A percentile compares a stretch with the other conserved stretches of the same genome.
These are phyloP conservation scores for Acanthamoeba healyi DNA, from an alignment of 208 protist genomes.

Conservation along the genomic window DNA sequence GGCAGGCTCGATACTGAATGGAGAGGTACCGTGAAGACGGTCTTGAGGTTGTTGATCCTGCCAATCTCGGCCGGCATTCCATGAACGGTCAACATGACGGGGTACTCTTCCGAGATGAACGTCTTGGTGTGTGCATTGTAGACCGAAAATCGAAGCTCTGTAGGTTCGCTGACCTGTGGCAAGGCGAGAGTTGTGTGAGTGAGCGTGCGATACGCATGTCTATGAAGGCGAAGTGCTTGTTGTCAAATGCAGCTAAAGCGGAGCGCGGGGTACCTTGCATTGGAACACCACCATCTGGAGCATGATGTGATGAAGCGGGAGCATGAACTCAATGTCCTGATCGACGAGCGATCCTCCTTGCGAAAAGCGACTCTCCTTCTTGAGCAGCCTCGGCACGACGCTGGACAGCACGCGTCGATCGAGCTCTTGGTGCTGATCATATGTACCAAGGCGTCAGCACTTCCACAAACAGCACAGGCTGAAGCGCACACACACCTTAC, in stretches of 20 bases:
- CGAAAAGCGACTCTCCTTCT: not conserved
- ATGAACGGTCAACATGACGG: conserved; percentile 59
- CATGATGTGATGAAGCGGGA: conserved; percentile 51
- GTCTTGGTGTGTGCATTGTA: conserved; percentile 71
- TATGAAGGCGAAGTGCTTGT: conserved; percentile 7
- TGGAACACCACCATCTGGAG: conserved; percentile 55
- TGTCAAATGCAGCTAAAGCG: no score
- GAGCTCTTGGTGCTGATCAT: conserved; percentile 29
- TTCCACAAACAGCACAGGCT: not conserved
- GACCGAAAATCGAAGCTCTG: conserved; percentile 78
- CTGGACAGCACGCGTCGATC: not conserved
- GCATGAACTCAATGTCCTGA: not conserved
- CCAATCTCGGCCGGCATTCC: conserved; percentile 77
- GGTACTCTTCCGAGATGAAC: conserved; percentile 79
- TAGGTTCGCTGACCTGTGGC: conserved; percentile 55
- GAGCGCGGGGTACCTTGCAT: conserved; percentile 51
- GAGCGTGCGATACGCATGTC: no score
- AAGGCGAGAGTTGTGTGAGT: no score
- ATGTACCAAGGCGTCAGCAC: not conserved
- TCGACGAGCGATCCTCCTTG: not conserved
- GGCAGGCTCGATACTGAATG: no score
- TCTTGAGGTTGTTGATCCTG: conserved; percentile 78
- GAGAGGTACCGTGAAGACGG: conserved; percentile 73
- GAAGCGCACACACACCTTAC: conserved; percentile 38
- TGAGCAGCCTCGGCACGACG: not conserved